Base-by-base conservation (phyloP, 176 grass and related monocot species). In the Oryza meridionalis region DNA sequence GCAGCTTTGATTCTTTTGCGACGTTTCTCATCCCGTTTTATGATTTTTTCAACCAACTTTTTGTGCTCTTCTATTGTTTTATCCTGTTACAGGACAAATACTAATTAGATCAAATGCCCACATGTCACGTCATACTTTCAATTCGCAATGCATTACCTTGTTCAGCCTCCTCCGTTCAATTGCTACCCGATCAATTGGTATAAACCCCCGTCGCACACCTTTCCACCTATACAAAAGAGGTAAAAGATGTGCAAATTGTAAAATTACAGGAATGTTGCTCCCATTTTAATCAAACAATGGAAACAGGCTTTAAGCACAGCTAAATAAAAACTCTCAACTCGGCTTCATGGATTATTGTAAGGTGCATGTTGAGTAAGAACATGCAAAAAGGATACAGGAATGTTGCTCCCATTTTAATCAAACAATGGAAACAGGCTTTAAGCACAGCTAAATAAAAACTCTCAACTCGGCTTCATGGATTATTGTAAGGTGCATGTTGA, bases 1-100 rank as follows among this genome's bases (percentile, higher is more conserved):
- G 85, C 93, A 88, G 75, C 89, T 62, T 87, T 89, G 81, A 98
- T 98, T 78, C 87, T 86, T 78, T 95, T 98, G 9, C 93, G 74
- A 32, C 89, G 80, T 47, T 90, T 94, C 63, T 95, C 89, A 42
- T 98, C 89, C 16, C 87, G 89, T 65, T 95, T 95, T 65, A 95
- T 26, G 50, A 98, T 95, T 69, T 80, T 85, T 81, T 88, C 61
- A 72, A 98, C 80, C 96, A 95, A 76, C 58, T 51, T 86, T 74
- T 89, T 84, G 84, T 98, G 89, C 76, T 90, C 89, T 81, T 82
- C 84, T 42, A 85, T 32, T 65, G 91, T 95, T 84, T 65, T 95
- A 84, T 98, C 96, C 96, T 98, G 89, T 17, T 75, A 66, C 35
- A 65, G 14, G 32, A 76, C 44, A 79, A 9, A 4, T 47, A 9